phyloP scores from a whole-genome alignment of 2,329 filamentous ascomycete species.

The Penicillium brevicompactum region DNA sequence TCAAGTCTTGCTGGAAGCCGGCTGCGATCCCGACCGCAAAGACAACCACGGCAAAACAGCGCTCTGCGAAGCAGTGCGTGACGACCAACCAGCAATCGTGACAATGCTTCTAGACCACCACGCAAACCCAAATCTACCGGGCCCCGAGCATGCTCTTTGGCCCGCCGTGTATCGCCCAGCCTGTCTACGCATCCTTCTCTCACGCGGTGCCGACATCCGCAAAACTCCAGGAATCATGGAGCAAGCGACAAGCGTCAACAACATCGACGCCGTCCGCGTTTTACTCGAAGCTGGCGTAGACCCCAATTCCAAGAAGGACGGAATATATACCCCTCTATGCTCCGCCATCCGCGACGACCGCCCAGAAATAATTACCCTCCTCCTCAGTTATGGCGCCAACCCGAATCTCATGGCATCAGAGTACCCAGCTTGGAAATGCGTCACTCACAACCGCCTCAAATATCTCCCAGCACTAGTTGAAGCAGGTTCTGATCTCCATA shows the following conservation, averaged over 20 bases:
- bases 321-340: constrained; percentile 68
- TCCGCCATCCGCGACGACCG: constrained; percentile 69
- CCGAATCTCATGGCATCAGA: constrained; percentile 61
- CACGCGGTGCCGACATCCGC: constrained; percentile 61
- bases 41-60: constrained; percentile 64
- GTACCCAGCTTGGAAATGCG: constrained; percentile 68
- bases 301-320: constrained; percentile 65
- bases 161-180: constrained; percentile 61
- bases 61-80: constrained; percentile 63
- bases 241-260: constrained; percentile 64
- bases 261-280: constrained; percentile 61
- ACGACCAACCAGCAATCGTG: constrained; percentile 60
- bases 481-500: constrained; percentile 61
- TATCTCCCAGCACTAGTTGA: constrained; percentile 60
- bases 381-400: constrained; percentile 56
- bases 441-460: constrained; percentile 65
- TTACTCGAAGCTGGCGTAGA: constrained; percentile 62
- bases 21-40: constrained; percentile 61
- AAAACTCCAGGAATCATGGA: constrained; percentile 67
- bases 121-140: constrained; percentile 69
- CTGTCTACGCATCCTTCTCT: constrained; percentile 61
- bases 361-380: constrained; percentile 61
- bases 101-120: constrained; percentile 57
- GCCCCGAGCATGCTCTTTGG: constrained; percentile 70
- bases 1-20: constrained; percentile 63